Evolutionary conservation across 805 yeast species (phyloP), one percentile per base, ranked within the genome.

Genomic region (Candida lessepsii): DNA sequence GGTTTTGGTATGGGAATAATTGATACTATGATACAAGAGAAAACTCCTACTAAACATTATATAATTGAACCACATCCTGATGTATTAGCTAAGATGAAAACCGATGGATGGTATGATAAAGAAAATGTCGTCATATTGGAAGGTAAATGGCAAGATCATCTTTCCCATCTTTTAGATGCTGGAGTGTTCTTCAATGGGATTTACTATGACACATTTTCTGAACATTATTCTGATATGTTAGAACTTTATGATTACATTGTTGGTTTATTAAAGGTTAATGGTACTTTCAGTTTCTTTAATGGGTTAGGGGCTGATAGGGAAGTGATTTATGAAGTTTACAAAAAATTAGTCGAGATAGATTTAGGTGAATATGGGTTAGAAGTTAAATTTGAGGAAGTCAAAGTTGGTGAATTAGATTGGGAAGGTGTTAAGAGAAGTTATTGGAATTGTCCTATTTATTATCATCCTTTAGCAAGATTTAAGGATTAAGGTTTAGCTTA

Each of bases 1-100:
- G 98, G 98, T 0, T 90, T 91, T 58, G 98, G 98, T 2, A 87
- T 90, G 96, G 98, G 98, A 2, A 91, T 90, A 39, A 89, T 90
- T 39, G 98, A 90, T 58, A 65, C 78, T 1, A 78, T 82, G 74
- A 85, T 90, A 44, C 84, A 84, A 54, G 61, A 61, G 2, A 64
- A 61, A 31, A 53, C 52, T 14, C 91, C 90, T 16, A 67, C 78
- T 3, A 75, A 72, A 46, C 98, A 90, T 58, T 90, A 87, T 60
- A 91, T 90, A 29, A 81, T 87, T 44, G 98, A 90, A 60, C 96
- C 97, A 0, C 98, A 90, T 56, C 96, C 97, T 2, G 95, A 86
- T 50, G 98, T 90, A 9, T 63, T 91, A 24, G 58, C 60, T 1
- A 81, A 85, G 52, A 64, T 90, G 72, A 68, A 70, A 41, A 53